phyloP scores from a whole-genome alignment of 192 early-diverging fungal species.

The Linderina pennispora region DNA sequence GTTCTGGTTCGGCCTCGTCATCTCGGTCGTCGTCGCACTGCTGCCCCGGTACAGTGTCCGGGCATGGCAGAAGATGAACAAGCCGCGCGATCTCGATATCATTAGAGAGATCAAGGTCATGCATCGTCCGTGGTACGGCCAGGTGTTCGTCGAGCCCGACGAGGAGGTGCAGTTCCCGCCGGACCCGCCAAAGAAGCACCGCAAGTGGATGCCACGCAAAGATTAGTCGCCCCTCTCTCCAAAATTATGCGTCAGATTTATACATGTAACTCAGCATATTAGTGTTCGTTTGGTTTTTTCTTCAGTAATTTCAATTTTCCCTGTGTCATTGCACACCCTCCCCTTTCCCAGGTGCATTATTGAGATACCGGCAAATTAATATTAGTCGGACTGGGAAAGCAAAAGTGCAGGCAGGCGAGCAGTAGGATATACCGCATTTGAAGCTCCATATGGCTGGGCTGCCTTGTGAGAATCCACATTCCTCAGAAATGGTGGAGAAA shows the following conservation, averaged over 20 bases:
- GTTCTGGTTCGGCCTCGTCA: conserved; percentile 70
- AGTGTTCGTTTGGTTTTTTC: no score
- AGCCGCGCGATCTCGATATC: conserved; percentile 62
- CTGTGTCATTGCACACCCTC: no score
- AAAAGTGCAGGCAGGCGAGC: no score
- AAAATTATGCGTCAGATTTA: no score
- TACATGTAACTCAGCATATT: neutral
- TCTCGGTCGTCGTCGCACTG: conserved; percentile 65
- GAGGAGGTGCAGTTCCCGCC: conserved; percentile 10
- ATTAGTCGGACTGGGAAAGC: no score
- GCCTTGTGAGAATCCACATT: no score
- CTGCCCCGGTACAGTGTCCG: conserved; percentile 63
- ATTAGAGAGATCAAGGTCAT: conserved; percentile 52
- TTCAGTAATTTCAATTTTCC: no score
- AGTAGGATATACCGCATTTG: no score
- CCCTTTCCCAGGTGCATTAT: no score
- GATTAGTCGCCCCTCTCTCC: neutral
- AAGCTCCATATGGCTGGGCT: no score
- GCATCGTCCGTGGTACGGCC: conserved; percentile 48
- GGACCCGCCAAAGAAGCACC: conserved; percentile 16
- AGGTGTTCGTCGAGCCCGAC: conserved; percentile 44
- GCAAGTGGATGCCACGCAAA: conserved; percentile 1
- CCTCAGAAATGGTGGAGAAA: no score
- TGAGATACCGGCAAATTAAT: no score
- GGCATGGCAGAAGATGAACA: conserved; percentile 60